Conservation (phyloP, 495 filamentous ascomycete genomes). For the Friedmanniomyces endolithicus region DNA sequence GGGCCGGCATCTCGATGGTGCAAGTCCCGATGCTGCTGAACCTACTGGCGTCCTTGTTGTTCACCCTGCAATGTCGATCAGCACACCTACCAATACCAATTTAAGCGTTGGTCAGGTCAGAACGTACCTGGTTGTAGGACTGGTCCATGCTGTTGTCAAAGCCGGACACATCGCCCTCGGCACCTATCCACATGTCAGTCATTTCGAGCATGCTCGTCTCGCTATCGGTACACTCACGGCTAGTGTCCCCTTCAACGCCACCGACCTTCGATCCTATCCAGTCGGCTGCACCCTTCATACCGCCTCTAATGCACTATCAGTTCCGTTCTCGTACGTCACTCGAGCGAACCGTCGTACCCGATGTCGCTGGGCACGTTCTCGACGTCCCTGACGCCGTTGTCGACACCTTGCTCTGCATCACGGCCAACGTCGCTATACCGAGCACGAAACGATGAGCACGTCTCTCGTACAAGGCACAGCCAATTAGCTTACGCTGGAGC, state of each 20-base stretch:
- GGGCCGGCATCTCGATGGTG: no score
- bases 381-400: conserved; percentile 5
- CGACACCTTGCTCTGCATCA: conserved; percentile 5
- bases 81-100: background rate
- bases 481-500: background rate
- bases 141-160: conserved; percentile 14
- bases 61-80: background rate
- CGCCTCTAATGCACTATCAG: background rate
- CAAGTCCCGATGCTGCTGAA: background rate
- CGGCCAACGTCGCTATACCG: conserved; percentile 1
- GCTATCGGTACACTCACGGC: background rate
- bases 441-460: background rate
- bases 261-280: conserved; percentile 13
- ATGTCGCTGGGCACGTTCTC: conserved; percentile 10
- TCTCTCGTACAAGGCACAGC: background rate
- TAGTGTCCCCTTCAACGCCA: conserved; percentile 11
- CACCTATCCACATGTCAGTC: background rate
- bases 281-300: conserved; percentile 3
- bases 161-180: conserved; percentile 11
- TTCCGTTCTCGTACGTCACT: background rate
- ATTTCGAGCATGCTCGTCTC: no score
- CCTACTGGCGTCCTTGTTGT: background rate
- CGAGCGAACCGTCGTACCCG: background rate
- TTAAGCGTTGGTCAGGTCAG: background rate
- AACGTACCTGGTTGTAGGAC: conserved; percentile 9